phyloP scores from a whole-genome alignment of 179 eudicot species.

The Nepenthes alata region DNA sequence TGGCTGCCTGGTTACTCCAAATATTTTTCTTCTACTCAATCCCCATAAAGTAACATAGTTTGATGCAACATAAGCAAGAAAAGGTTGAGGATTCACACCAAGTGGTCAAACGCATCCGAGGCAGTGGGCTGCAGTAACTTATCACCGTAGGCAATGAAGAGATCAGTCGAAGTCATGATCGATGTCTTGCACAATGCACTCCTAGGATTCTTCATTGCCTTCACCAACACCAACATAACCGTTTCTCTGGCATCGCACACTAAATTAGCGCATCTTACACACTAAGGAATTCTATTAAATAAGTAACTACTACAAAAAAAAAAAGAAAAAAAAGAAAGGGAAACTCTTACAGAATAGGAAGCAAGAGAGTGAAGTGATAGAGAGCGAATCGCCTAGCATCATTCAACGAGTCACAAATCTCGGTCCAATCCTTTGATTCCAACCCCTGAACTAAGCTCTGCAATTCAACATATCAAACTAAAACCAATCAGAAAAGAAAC shows the following conservation, averaged over 20 bases:
- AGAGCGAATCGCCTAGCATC: slow-evolving; percentile 59
- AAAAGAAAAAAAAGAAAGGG: neutral
- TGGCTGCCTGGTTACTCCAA: too few species aligned
- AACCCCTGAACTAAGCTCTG: slow-evolving; percentile 69
- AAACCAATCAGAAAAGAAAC: neutral
- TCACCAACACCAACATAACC: slow-evolving; percentile 58
- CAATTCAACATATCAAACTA: slow-evolving; percentile 5
- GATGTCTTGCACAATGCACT: slow-evolving; percentile 93
- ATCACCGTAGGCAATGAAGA: slow-evolving; percentile 54
- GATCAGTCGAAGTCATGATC: slow-evolving; percentile 84
- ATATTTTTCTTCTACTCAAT: too few species aligned
- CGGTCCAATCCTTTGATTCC: slow-evolving; percentile 86
- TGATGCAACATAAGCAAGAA: neutral
- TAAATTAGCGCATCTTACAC: neutral
- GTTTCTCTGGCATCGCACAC: slow-evolving; percentile 39
- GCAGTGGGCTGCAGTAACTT: slow-evolving; percentile 34
- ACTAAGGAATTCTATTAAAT: neutral
- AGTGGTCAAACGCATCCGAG: slow-evolving; percentile 51
- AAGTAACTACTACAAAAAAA: too few species aligned
- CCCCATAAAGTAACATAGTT: neutral
- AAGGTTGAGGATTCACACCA: slow-evolving; percentile 28
- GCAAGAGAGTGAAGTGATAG: slow-evolving; percentile 48
- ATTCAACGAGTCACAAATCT: slow-evolving; percentile 73
- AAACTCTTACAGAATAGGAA: slow-evolving; percentile 60
- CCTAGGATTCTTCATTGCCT: slow-evolving; percentile 92